Evolutionary conservation across 2,329 filamentous ascomycete species (phyloP).

Genomic region (Parascedosporium putredinis): DNA sequence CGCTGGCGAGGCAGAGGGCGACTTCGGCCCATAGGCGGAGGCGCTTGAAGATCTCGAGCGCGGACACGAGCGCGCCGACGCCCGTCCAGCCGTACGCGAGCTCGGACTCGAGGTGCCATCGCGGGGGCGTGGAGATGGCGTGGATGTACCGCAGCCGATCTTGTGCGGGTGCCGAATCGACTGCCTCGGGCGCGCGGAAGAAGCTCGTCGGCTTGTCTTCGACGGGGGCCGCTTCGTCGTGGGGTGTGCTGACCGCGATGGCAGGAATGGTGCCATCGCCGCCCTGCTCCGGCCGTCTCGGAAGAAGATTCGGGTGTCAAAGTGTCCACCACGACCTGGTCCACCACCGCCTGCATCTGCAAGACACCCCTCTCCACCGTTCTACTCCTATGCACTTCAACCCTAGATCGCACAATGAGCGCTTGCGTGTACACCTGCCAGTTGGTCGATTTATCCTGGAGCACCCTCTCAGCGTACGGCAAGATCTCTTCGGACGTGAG

Average conservation of each 20-base stretch:
- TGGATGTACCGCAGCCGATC: conserved; percentile 78
- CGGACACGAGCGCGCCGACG: conserved; percentile 77
- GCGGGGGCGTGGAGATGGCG: conserved; percentile 68
- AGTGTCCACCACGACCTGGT: conserved; percentile 88
- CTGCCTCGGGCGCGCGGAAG: conserved; percentile 62
- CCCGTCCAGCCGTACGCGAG: conserved; percentile 86
- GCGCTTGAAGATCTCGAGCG: conserved; percentile 90
- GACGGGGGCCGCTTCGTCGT: conserved; percentile 17
- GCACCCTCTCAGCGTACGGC: conserved; percentile 79
- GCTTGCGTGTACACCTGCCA: conserved; percentile 98
- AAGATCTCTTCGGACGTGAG: conserved; percentile 89
- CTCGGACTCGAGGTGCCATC: conserved; percentile 93
- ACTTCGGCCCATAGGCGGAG: conserved; percentile 92
- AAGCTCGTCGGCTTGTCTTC: conserved; percentile 58
- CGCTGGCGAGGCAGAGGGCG: conserved; percentile 71
- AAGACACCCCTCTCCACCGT: conserved; percentile 84
- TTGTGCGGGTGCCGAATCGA: conserved; percentile 67
- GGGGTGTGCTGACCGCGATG: conserved; percentile 33
- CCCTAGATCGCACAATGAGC: conserved; percentile 75
- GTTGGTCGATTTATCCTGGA: conserved; percentile 82
- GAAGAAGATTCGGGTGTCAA: conserved; percentile 19
- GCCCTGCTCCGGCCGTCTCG: conserved; percentile 16
- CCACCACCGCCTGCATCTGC: conserved; percentile 88
- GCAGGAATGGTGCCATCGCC: conserved; percentile 24
- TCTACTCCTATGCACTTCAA: conserved; percentile 77